These are phyloP conservation scores for Spinacia oleracea DNA, from an alignment of 179 eudicot genomes.

Conservation along the genomic window DNA sequence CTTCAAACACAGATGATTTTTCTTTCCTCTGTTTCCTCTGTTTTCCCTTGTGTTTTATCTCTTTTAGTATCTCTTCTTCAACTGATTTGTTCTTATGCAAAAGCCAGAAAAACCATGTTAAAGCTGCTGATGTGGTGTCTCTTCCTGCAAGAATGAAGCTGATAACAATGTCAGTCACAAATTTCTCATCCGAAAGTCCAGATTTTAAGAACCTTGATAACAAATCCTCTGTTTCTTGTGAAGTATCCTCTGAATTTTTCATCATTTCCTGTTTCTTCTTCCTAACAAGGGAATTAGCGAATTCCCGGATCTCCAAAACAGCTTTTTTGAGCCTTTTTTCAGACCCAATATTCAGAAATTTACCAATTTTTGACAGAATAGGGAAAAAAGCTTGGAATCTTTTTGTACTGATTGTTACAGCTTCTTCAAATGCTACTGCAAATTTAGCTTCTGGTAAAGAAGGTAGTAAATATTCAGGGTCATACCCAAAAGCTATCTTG, in stretches of 20 bases:
- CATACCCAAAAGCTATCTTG: constrained; percentile 59
- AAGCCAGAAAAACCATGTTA: constrained; percentile 70
- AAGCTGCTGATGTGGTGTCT: constrained; percentile 62
- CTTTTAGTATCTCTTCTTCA: constrained; percentile 46
- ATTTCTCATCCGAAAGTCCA: constrained; percentile 48
- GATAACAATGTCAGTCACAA: constrained; percentile 54
- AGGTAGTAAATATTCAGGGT: constrained; percentile 49
- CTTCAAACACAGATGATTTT: constrained; percentile 33
- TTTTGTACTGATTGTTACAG: constrained; percentile 31
- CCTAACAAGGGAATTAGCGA: constrained; percentile 38
- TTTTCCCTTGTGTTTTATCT: constrained; percentile 28
- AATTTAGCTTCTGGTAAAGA: constrained; percentile 47
- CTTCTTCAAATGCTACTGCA: constrained; percentile 36
- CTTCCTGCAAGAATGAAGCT: constrained; percentile 66
- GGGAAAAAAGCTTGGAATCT: constrained; percentile 43
- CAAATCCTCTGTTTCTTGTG: constrained; percentile 34
- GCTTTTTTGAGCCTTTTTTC: constrained; percentile 44
- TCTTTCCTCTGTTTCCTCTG: constrained; percentile 11
- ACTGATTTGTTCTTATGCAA: constrained; percentile 36
- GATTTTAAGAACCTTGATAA: constrained; percentile 55
- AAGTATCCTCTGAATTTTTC: constrained; percentile 1
- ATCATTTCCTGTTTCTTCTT: constrained; percentile 37
- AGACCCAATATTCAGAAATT: constrained; percentile 45
- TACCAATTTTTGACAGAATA: constrained; percentile 41
- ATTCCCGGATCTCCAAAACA: constrained; percentile 36